Base-by-base conservation (phyloP, 768 basidiomycete species). In the Xerocomellus intermedius region DNA sequence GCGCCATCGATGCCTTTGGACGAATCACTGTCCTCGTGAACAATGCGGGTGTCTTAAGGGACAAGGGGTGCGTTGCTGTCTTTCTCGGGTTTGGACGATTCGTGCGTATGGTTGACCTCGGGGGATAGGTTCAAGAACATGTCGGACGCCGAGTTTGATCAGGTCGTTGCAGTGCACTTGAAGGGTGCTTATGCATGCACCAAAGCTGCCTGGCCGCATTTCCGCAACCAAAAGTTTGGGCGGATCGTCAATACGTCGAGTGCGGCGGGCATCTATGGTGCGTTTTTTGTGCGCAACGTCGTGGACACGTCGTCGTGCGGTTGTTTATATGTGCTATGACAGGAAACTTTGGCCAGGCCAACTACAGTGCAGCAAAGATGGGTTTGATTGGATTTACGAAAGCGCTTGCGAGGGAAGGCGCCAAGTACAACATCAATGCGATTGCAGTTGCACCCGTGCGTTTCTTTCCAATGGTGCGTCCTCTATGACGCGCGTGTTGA, bases 341-440 rank as follows among this genome's bases (percentile, higher is more conserved):
- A 91, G 89, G 94, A 8, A 98, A 96, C 76, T 91, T 96, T 68
- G 97, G 97, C 10, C 95, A 98, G 73, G 87, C 94, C 13, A 99
- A 98, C 72, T 99, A 98, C 72, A 94, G 94, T 44, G 93, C 96
- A 2, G 96, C 95, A 2, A 98, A 99, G 80, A 95, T 97, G 92
- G 94, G 87, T 60, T 82, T 99, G 35, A 80, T 98, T 48, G 87
- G 79, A 0, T 97, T 98, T 74, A 92, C 94, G 17, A 94, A 93
- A 69, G 94, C 96, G 5, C 81, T 99, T 35, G 94, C 95, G 4
- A 77, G 83, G 22, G 97, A 99, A 72, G 97, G 97, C 35, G 88
- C 78, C 36, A 97, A 96, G 71, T 94, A 96, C 69, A 83, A 83
- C 62, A 98, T 98, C 69, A 85, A 84, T 65, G 82, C 89, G 2